Evolutionary conservation across 768 basidiomycete species (phyloP), one percentile per base, ranked within the genome.

Genomic region (Arthromyces matolae): DNA sequence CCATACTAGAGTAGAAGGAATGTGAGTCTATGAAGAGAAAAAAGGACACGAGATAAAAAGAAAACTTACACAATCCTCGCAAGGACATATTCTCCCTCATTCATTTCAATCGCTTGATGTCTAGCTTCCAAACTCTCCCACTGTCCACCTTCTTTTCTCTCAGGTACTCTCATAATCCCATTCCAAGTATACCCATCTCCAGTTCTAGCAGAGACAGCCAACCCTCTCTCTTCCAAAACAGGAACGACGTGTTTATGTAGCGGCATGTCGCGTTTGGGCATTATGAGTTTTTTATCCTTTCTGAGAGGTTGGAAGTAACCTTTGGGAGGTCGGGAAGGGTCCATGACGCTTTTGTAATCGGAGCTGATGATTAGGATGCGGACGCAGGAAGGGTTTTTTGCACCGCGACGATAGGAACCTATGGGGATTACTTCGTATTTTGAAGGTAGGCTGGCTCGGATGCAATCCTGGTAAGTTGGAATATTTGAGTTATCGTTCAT

Each of bases 371-470:
- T 45, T 51, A 80, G 62, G 25, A 81, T 52, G 25, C 68, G 58
- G 20, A 77, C 70, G 40, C 64, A 64, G n/a, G 66, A 54, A 12
- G 70, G 68, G 1, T 61, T 57, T 6, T 52, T 3, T 5, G 60
- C 52, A 20, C 72, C 73, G 31, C 83, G 77, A 14, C 83, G 79
- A 53, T 83, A 80, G 63, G 70, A 71, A 8, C 82, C 83, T 0
- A 70, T 71, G n/a, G 81, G 56, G 24, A 72, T 56, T 14, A 79
- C 52, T 48, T 81, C 77, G 52, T 74, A 80, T 36, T 71, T 74
- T 16, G 69, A 57, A 29, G 73, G 70, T 5, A 83, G 51, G 47
- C 69, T 70, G 13, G 75, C 66, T 25, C 64, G 67, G 43, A 81
- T 68, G 41, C 80, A 81, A 41, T 69, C 65, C 83, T 84, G 49